Evolutionary conservation across 169 alveolate genomes (phyloP).

Genomic region (Cryptosporidium muris): DNA sequence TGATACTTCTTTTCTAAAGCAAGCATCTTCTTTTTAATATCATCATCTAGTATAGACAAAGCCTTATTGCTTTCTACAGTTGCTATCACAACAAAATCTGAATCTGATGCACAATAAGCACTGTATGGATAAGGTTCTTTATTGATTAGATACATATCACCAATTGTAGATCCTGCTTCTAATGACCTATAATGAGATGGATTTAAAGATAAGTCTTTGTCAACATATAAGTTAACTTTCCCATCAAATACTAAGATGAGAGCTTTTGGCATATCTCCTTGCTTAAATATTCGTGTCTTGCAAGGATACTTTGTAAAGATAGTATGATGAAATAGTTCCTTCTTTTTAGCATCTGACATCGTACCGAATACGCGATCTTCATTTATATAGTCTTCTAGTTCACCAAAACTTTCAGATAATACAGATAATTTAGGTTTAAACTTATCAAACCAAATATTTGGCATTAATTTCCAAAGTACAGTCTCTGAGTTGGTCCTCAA

Average conservation of each 20-base stretch:
- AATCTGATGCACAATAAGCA: conserved; percentile 38
- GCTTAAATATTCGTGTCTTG: conserved; percentile 57
- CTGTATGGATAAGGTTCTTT: conserved; percentile 36
- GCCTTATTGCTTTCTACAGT: conserved; percentile 4
- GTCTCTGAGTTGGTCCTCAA: conserved; percentile 42
- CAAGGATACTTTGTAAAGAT: conserved; percentile 44
- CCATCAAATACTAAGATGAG: conserved; percentile 58
- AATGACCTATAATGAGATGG: conserved; percentile 22
- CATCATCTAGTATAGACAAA: conserved; percentile 19
- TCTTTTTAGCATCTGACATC: neutral
- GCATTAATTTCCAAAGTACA: conserved; percentile 32
- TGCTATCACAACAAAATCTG: conserved; percentile 18
- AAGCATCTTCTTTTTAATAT: conserved; percentile 9
- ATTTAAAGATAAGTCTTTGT: conserved; percentile 14
- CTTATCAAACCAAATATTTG: conserved; percentile 34
- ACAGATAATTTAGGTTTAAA: conserved; percentile 2
- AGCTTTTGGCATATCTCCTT: conserved; percentile 39
- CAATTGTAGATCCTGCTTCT: conserved; percentile 44
- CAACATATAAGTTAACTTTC: conserved; percentile 24
- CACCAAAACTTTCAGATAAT: conserved; percentile 14
- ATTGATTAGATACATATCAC: conserved; percentile 46
- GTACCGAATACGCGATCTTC: conserved; percentile 13
- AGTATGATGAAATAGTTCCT: conserved; percentile 21
- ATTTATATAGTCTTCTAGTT: conserved; percentile 22
- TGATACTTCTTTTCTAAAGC: conserved; percentile 14